phyloP scores from a whole-genome alignment of 2,329 filamentous ascomycete species.

The Truncatella angustata region DNA sequence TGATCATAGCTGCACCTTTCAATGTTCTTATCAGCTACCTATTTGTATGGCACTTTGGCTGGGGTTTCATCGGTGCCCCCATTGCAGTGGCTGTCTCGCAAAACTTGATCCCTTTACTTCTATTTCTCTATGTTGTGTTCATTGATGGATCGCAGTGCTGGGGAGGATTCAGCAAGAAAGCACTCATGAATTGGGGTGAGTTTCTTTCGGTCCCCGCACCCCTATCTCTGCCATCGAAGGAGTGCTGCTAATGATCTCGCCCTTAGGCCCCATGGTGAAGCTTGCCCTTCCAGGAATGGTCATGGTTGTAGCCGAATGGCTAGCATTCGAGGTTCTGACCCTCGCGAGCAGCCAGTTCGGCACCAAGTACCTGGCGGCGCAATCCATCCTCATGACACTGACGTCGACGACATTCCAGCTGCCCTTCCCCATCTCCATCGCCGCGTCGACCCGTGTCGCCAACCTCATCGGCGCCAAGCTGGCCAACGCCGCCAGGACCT shows the following conservation, averaged over 20 bases:
- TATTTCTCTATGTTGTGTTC: conserved; percentile 72
- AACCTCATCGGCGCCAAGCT: conserved; percentile 89
- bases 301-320: conserved; percentile 92
- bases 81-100: conserved; percentile 76
- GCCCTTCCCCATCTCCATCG: conserved; percentile 87
- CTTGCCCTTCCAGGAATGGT: conserved; percentile 85
- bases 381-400: conserved; percentile 79
- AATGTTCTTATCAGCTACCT: conserved; percentile 78
- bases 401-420: conserved; percentile 84
- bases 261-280: conserved; percentile 68
- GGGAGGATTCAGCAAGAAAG: conserved; percentile 72
- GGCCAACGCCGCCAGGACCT: conserved; percentile 74
- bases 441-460: conserved; percentile 82
- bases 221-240: background rate
- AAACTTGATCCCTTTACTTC: conserved; percentile 68
- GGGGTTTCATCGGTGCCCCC: conserved; percentile 75
- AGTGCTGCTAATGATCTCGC: conserved; percentile 7
- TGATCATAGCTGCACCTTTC: conserved; percentile 72
- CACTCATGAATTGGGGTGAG: conserved; percentile 68
- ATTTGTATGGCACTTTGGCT: conserved; percentile 69
- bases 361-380: conserved; percentile 77
- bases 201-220: background rate
- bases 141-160: conserved; percentile 73
- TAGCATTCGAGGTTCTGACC: conserved; percentile 89
- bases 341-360: conserved; percentile 79